Base-by-base conservation (phyloP, 1,139 yeast species). In the Pneumocystis oryctolagi region DNA sequence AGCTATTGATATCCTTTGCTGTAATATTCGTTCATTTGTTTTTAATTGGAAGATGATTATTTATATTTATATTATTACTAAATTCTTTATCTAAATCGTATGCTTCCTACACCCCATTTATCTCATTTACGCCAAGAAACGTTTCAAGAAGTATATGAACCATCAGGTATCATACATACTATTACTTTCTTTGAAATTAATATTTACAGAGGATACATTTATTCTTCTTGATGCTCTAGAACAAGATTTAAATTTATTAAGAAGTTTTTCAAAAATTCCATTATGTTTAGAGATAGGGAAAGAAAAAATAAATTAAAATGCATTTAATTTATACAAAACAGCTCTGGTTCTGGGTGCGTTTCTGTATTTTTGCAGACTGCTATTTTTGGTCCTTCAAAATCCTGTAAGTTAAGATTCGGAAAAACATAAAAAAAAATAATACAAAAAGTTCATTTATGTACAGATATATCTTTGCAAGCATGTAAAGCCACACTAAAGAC, bases 191-290 rank as follows among this genome's bases (percentile, higher is more conserved):
- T n/a, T n/a, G n/a, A n/a, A n/a, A 25, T 28, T 35, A 9, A 57
- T 30, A 57, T 47, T 12, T 25, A 20, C 25, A 18, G 66, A 65
- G 42, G 66, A 65, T 59, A 64, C 66, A 18, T 65, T 64, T 55
- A 61, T 62, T 34, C 64, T 65, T 20, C 62, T 65, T 12, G 66
- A 65, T 42, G 66, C 66, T 14, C 59, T 65, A n/a, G 67, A 65
- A 35, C 61, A 62, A n/a, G 66, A 65, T 55, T 32, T 39, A 30
- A 58, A 53, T 25, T 37, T 64, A 32, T 20, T 64, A 16, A 30
- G 37, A 57, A 35, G 5, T 25, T 16, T 57, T 39, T 25, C 59
- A 57, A 12, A 25, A 47, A 30, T 39, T 35, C 59, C 59, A 18
- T 39, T 57, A 30, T 35, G 40, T 16, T 30, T 57, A 40, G 40